Conservation (phyloP, 164 flowering plant genomes). For the Cinnamomum chago region DNA sequence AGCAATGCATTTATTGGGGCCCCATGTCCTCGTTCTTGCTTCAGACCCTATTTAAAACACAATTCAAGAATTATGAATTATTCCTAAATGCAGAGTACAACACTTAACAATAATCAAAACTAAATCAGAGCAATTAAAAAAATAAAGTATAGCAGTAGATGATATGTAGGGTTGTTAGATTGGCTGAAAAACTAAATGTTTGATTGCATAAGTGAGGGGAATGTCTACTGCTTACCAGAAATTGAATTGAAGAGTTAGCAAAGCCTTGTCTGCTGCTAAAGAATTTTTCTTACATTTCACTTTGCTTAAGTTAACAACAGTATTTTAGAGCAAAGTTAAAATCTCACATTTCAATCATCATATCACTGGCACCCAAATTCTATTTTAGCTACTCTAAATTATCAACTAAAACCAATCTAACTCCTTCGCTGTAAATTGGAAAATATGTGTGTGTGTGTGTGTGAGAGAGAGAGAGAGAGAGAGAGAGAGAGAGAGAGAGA, state of each 20-base stretch:
- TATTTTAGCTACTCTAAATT: neutral
- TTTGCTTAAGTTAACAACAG: neutral
- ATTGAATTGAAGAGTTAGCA: neutral
- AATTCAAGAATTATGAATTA: too few relatives aligned
- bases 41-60: too few relatives aligned
- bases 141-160: too few relatives aligned
- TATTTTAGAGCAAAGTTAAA: neutral
- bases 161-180: too few relatives aligned
- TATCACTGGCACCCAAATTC: neutral
- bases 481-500: slow-evolving; percentile 3
- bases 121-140: too few relatives aligned
- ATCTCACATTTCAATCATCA: neutral
- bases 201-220: neutral
- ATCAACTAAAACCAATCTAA: neutral
- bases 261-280: neutral
- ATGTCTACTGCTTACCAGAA: neutral
- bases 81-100: too few relatives aligned
- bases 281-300: neutral
- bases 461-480: slow-evolving; percentile 1
- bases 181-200: neutral
- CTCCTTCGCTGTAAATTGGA: too few relatives aligned
- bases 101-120: too few relatives aligned
- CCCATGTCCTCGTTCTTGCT: too few relatives aligned
- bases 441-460: too few relatives aligned
- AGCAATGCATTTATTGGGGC: too few relatives aligned